phyloP scores from a whole-genome alignment of 2,329 filamentous ascomycete genomes.

The Xylogone sp. region DNA sequence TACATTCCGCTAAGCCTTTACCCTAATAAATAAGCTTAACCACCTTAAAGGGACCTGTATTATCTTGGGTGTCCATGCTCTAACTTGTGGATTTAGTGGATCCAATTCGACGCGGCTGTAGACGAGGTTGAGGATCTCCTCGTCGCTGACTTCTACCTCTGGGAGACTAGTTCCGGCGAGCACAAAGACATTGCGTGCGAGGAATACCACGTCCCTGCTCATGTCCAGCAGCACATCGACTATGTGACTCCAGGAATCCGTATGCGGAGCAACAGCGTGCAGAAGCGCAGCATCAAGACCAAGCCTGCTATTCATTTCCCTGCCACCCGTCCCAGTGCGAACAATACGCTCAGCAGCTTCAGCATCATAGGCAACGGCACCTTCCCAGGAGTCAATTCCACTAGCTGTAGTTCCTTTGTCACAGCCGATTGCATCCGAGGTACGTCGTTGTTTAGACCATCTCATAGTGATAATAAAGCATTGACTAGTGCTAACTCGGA shows the following conservation, averaged over 20 bases:
- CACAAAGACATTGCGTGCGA: not conserved
- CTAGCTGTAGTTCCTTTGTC: conserved; percentile 27
- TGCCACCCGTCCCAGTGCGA: not conserved
- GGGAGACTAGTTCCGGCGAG: not conserved
- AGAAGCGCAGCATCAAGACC: not conserved
- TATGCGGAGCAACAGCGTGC: not conserved
- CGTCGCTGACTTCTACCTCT: not conserved
- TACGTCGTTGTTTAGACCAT: conserved; percentile 27
- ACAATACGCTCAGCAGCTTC: not conserved
- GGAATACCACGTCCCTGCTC: conserved; percentile 21
- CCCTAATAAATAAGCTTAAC: no score
- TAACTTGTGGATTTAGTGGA: not conserved
- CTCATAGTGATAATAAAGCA: conserved; percentile 30
- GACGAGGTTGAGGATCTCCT: not conserved
- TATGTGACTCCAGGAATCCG: conserved; percentile 25
- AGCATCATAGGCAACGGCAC: not conserved
- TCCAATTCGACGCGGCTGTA: not conserved
- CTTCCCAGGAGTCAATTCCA: not conserved
- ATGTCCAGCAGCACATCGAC: conserved; percentile 24
- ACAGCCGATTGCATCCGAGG: conserved; percentile 38
- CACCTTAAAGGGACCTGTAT: no score
- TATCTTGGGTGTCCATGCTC: not conserved
- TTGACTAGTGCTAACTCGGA: conserved; percentile 23
- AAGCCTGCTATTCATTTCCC: not conserved
- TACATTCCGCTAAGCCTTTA: no score